Base-by-base conservation (phyloP, 257 asterid genomes). In the Scutellaria galericulata region DNA sequence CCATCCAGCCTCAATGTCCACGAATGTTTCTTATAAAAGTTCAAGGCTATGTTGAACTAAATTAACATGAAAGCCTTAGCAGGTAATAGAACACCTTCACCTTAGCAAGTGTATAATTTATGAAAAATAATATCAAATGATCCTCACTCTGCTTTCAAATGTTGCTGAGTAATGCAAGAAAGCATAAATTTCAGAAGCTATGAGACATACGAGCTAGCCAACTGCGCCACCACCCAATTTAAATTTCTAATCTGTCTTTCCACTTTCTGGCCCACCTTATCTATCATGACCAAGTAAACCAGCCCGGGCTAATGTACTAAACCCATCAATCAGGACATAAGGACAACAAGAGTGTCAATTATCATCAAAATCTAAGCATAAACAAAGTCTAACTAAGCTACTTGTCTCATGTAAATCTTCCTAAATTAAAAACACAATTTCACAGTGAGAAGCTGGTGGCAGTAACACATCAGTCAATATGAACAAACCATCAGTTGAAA, bases 151-250 rank as follows among this genome's bases (percentile, higher is more conserved):
- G 24, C 31, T 24, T 44, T 35, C 9, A 7, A 46, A 31, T 15
- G 15, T 3, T n/a, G 10, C 27, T 35, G 10, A 31, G 48, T n/a
- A 7, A 40, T 40, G 60, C 65, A 35, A 47, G 14, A 52, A 64
- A 60, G 5, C 22, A 14, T 14, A 52, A 9, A 3, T 14, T 39
- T 67, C 81, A 75, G 46, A 56, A 82, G 91, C 93, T 90, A 90
- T 89, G 95, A 93, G 98, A 90, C 97, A 96, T 93, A 90, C 97
- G 96, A 96, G 94, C 96, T 89, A 90, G 89, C 93, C 96, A 87
- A 90, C 94, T 89, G 96, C 97, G 92, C 96, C 96, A 88, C 97
- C 96, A 86, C 91, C 96, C 95, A 96, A 51, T 10, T 35, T 60
- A 24, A 24, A 24, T 31, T 31, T 31, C 37, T 31, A 31, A 31